Base-by-base conservation (phyloP, 495 filamentous ascomycete genomes). In the Podospora anserina region DNA sequence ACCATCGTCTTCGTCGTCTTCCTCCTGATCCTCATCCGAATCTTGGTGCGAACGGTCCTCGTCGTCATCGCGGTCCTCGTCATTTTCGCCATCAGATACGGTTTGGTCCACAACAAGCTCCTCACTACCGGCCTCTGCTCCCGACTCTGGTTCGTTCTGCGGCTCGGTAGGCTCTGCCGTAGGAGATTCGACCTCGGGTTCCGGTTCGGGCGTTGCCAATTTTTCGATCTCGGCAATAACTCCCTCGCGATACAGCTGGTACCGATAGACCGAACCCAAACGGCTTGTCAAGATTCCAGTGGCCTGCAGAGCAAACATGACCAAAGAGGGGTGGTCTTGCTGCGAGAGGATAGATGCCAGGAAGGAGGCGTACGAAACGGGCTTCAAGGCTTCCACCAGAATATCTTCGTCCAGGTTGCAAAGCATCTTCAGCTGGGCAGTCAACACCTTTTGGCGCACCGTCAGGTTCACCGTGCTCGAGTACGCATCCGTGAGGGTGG, bases 391-490 rank as follows among this genome's bases (percentile, higher is more conserved):
- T 63, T 96, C 94, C 67, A 92, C 87, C 16, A 99, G 85, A 58
- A 99, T 91, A 49, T 85, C 83, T 13, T 86, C 84, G 72, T 97
- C 94, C 20, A 98, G 75, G 70, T 97, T 96, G n/a, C 93, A 97
- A 15, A 99, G 86, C 93, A 99, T 98, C 81, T 98, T 97, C 34
- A 98, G 82, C 71, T 99, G 96, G 20, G 96, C 95, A 34, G 88
- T 91, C 56, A 99, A 84, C 19, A 98, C 96, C 81, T 96, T 97
- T 73, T 98, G 92, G n/a, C 96, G 92, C 18, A 99, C 96, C 62
- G 85, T 91, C n/a, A 98, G 82, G 76, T 99, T 99, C 66, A 99
- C 94, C 4, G 96, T 99, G 78, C 95, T 98, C 2, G 95, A 97
- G 75, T 95, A 99, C 2, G 94, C 96, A 74, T 99, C 94, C 19